phyloP scores from a whole-genome alignment of 768 basidiomycete genomes.

The Mycena capillaripes region DNA sequence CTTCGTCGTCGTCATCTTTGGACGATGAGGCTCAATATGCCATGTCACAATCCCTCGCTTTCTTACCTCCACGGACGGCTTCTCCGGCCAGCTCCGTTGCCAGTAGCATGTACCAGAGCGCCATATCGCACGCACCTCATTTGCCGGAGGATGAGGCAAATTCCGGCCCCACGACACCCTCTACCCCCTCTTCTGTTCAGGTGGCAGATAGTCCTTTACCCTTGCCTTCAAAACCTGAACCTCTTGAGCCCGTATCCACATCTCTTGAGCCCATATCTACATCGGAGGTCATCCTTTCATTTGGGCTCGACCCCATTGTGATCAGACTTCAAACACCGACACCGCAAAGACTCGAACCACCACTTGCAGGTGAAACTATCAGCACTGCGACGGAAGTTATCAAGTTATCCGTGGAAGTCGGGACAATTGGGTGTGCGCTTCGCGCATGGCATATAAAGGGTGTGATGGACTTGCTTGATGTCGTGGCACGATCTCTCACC shows the following conservation, averaged over 20 bases:
- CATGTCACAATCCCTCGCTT: constrained; percentile 84
- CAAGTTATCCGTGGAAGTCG: constrained; percentile 58
- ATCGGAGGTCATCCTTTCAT: constrained; percentile 66
- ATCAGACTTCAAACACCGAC: constrained; percentile 62
- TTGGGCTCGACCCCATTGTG: constrained; percentile 73
- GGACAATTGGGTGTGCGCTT: constrained; percentile 68
- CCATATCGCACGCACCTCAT: constrained; percentile 58
- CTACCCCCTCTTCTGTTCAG: constrained; percentile 32
- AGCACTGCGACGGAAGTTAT: constrained; percentile 48
- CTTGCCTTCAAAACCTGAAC: constrained; percentile 13
- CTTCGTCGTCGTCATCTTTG: constrained; percentile 70
- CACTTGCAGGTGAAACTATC: constrained; percentile 12
- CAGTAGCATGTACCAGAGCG: constrained; percentile 87
- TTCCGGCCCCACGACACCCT: not conserved
- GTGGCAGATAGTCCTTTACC: constrained; percentile 13
- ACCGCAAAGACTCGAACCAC: constrained; percentile 24
- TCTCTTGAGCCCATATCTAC: constrained; percentile 42
- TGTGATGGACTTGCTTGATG: constrained; percentile 58
- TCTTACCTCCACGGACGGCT: constrained; percentile 63
- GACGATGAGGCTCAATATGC: constrained; percentile 75
- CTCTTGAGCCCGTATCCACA: constrained; percentile 41
- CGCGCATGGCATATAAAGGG: constrained; percentile 69
- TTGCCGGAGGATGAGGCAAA: not conserved
- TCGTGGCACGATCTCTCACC: constrained; percentile 39
- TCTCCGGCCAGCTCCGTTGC: constrained; percentile 64